A percentile compares a stretch with the other conserved stretches of the same genome.
phyloP scores from a whole-genome alignment of 2,329 filamentous ascomycete species.

The Aplosporella prunicola region DNA sequence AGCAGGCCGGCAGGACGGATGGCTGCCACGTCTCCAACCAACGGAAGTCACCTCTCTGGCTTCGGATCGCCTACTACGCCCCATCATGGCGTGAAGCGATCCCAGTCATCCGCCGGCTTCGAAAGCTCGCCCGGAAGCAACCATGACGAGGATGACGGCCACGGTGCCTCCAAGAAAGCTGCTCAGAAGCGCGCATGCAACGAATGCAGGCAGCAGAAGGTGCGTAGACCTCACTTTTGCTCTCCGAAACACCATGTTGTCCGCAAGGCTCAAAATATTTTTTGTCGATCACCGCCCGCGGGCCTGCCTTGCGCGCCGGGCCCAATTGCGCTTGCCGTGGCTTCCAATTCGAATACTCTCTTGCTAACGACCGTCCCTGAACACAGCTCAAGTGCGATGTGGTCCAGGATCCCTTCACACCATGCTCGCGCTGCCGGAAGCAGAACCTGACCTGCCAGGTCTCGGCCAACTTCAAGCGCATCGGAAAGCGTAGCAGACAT shows the following conservation, averaged over 20 bases:
- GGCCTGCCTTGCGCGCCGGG: background rate
- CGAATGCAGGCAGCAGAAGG: conserved; percentile 78
- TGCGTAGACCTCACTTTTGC: conserved; percentile 37
- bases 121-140: conserved; percentile 29
- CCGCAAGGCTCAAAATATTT: too few relatives aligned
- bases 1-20: conserved; percentile 5
- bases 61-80: conserved; percentile 4
- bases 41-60: conserved; percentile 7
- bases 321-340: background rate
- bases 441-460: conserved; percentile 78
- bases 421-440: conserved; percentile 68
- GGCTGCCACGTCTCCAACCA: conserved; percentile 10
- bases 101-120: conserved; percentile 17
- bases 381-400: conserved; percentile 71
- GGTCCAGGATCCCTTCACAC: conserved; percentile 67
- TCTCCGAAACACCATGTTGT: too few relatives aligned
- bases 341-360: background rate
- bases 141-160: conserved; percentile 17
- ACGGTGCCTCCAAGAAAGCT: conserved; percentile 16
- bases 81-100: conserved; percentile 9
- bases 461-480: conserved; percentile 77
- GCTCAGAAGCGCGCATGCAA: conserved; percentile 65
- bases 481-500: conserved; percentile 73
- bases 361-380: conserved; percentile 13
- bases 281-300: background rate